These are phyloP conservation scores for Ogataea ganodermae DNA, from an alignment of 805 yeast genomes.

Conservation along the genomic window DNA sequence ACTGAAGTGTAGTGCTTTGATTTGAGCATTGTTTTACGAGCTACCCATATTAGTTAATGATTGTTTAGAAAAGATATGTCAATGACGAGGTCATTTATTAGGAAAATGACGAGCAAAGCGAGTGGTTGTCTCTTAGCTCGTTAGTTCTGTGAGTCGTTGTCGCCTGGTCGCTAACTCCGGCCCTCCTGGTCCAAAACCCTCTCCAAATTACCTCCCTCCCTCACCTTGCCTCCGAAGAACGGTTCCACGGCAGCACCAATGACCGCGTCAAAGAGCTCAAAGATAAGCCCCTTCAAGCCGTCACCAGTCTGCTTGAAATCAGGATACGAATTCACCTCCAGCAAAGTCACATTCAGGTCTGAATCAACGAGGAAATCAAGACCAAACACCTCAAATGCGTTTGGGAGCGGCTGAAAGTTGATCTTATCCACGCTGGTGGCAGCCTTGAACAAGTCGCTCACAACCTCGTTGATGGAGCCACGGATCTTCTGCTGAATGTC, in stretches of 20 bases:
- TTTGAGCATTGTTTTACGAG: too few relatives aligned
- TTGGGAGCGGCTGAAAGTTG: constrained; percentile 77
- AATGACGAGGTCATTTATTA: too few relatives aligned
- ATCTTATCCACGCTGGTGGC: constrained; percentile 79
- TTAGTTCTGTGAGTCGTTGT: background rate
- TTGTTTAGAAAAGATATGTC: too few relatives aligned
- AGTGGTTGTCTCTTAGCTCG: constrained; percentile 1
- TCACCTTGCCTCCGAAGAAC: constrained; percentile 34
- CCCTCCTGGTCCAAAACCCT: constrained; percentile 10
- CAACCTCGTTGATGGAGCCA: constrained; percentile 57
- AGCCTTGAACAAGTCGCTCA: constrained; percentile 74
- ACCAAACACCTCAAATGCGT: constrained; percentile 87
- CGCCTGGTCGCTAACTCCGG: background rate
- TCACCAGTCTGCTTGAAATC: constrained; percentile 96
- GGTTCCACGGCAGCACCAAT: constrained; percentile 53
- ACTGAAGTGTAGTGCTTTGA: too few relatives aligned
- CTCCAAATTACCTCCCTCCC: constrained; percentile 11
- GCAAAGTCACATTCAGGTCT: constrained; percentile 53
- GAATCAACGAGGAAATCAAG: constrained; percentile 79
- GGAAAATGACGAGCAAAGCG: too few relatives aligned
- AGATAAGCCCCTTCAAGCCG: constrained; percentile 64
- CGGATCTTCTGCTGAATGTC: constrained; percentile 45
- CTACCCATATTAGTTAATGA: too few relatives aligned
- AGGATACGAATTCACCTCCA: constrained; percentile 93
- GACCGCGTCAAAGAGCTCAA: constrained; percentile 62